Conservation (phyloP, 2,329 filamentous ascomycete genomes). For the Trichoderma aggressivum region DNA sequence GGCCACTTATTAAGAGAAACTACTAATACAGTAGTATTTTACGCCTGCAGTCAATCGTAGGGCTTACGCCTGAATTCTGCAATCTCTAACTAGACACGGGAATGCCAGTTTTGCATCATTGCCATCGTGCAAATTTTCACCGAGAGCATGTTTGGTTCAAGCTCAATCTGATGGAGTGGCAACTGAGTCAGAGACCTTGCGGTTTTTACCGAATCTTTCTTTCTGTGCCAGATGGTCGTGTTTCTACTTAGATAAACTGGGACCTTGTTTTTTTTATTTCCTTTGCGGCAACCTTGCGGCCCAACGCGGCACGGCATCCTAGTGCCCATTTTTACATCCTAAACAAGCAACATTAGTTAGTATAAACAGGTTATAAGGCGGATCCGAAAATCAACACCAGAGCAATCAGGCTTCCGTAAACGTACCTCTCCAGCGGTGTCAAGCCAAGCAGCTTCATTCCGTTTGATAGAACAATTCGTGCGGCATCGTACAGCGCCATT, state of each 20-base stretch:
- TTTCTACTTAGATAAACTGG: background rate
- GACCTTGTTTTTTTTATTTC: background rate
- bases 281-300: constrained; percentile 4
- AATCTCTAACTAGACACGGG: background rate
- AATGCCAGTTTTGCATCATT: background rate
- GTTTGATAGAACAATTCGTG: constrained; percentile 72
- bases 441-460: constrained; percentile 80
- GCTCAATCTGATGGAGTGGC: background rate
- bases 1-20: background rate
- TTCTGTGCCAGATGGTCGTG: background rate
- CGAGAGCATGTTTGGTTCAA: background rate
- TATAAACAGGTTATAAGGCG: background rate
- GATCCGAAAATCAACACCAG: background rate
- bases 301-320: background rate
- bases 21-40: background rate
- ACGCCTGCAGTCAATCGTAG: background rate
- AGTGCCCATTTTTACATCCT: constrained; percentile 9
- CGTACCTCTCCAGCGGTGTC: constrained; percentile 63
- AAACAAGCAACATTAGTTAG: background rate
- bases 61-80: background rate
- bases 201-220: background rate
- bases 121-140: background rate
- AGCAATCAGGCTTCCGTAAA: background rate
- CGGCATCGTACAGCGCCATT: constrained; percentile 74
- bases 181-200: background rate